Percentiles rank a stretch among this genome's conserved stretches.
Evolutionary conservation across 2,329 filamentous ascomycete genomes (phyloP).

Genomic region (Balansia obtecta): DNA sequence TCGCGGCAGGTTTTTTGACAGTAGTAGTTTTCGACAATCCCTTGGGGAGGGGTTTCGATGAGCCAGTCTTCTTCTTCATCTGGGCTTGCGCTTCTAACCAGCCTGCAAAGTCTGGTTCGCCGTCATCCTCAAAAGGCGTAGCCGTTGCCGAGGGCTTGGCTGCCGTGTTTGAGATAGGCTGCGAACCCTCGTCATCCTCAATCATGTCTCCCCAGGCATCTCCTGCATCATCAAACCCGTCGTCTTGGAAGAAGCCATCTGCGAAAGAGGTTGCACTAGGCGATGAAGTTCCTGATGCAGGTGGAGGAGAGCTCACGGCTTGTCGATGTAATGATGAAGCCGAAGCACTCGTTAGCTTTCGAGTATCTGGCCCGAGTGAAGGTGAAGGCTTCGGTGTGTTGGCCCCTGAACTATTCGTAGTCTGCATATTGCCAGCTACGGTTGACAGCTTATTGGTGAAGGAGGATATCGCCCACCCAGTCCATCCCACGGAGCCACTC

Average conservation of each 20-base stretch:
- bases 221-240: conserved; percentile 47
- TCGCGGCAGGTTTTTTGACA: conserved; percentile 29
- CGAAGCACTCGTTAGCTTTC: conserved; percentile 32
- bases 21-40: conserved; percentile 54
- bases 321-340: conserved; percentile 49
- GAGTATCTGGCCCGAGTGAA: conserved; percentile 26
- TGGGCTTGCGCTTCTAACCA: conserved; percentile 82
- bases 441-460: conserved; percentile 89
- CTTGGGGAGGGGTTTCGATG: conserved; percentile 62
- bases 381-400: conserved; percentile 28
- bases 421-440: conserved; percentile 76
- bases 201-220: conserved; percentile 68
- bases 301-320: conserved; percentile 39
- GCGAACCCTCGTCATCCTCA: conserved; percentile 33
- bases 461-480: conserved; percentile 95
- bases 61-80: conserved; percentile 60
- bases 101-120: conserved; percentile 81
- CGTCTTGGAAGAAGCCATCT: conserved; percentile 41
- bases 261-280: conserved; percentile 30
- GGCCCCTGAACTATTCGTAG: conserved; percentile 31
- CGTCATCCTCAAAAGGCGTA: conserved; percentile 65
- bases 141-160: conserved; percentile 21
- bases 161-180: conserved; percentile 18
- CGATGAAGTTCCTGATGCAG: conserved; percentile 35
- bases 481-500: conserved; percentile 50